Conservation (phyloP, 1,139 yeast genomes). For the Sugiyamaella japonica region DNA sequence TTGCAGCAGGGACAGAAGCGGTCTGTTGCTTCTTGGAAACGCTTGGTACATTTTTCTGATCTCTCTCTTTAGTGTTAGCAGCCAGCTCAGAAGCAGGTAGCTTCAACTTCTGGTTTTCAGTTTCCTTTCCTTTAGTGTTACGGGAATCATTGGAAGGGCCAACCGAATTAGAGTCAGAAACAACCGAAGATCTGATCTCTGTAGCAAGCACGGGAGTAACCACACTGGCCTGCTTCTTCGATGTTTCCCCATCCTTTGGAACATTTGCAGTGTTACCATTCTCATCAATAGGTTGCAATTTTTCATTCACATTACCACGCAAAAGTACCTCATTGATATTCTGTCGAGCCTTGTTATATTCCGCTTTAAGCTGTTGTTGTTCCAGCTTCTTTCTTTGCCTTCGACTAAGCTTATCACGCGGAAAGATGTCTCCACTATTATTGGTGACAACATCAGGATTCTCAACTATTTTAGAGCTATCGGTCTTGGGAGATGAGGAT, state of each 20-base stretch:
- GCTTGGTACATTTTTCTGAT: too few species aligned
- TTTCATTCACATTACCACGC: conserved; percentile 8
- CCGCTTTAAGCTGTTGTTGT: conserved; percentile 22
- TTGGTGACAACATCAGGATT: conserved; percentile 7
- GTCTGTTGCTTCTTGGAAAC: not conserved
- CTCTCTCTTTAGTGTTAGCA: too few species aligned
- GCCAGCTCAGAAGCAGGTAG: too few species aligned
- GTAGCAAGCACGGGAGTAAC: not conserved
- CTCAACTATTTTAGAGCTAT: not conserved
- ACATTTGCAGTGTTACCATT: not conserved
- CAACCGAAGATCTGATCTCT: not conserved
- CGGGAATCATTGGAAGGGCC: not conserved
- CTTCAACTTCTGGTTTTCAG: not conserved
- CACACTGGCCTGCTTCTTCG: not conserved
- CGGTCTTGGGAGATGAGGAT: not conserved
- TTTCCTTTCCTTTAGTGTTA: not conserved
- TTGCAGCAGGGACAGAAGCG: not conserved
- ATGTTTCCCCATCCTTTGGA: conserved; percentile 3
- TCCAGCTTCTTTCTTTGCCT: conserved; percentile 29
- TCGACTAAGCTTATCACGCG: conserved; percentile 21
- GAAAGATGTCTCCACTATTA: not conserved
- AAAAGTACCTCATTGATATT: conserved; percentile 7
- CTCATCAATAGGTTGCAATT: conserved; percentile 1
- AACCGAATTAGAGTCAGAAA: not conserved
- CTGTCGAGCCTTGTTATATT: conserved; percentile 21